Evolutionary conservation across 2,329 filamentous ascomycete species (phyloP).

Genomic region (Clonostachys byssicola): DNA sequence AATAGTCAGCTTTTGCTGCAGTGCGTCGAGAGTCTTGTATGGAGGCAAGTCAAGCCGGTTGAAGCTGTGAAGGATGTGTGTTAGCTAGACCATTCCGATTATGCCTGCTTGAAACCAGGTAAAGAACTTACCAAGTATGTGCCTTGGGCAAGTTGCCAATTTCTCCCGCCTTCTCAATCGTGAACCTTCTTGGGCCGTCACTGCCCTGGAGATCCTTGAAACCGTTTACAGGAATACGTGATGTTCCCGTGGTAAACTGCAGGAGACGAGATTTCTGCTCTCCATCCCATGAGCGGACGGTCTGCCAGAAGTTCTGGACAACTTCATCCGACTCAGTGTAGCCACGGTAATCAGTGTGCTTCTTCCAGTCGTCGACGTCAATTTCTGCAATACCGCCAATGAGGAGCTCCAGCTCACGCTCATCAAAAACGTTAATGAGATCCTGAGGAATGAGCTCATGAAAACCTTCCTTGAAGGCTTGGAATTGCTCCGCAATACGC

Average conservation of each 20-base stretch:
- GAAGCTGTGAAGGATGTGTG: slow-evolving; percentile 58
- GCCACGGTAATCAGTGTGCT: slow-evolving; percentile 97
- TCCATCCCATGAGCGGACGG: slow-evolving; percentile 92
- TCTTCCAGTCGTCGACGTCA: slow-evolving; percentile 99
- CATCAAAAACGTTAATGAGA: slow-evolving; percentile 96
- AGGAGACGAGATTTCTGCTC: slow-evolving; percentile 96
- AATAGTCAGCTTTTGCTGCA: slow-evolving; percentile 89
- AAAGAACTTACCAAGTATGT: slow-evolving; percentile 82
- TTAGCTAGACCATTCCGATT: slow-evolving; percentile 10
- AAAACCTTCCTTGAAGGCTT: slow-evolving; percentile 95
- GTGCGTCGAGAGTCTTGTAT: slow-evolving; percentile 82
- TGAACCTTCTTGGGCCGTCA: slow-evolving; percentile 91
- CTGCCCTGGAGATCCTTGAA: slow-evolving; percentile 99
- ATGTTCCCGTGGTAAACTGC: slow-evolving; percentile 96
- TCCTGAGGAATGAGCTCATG: slow-evolving; percentile 96
- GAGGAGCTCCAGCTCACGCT: slow-evolving; percentile 91
- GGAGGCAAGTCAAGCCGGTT: slow-evolving; percentile 93
- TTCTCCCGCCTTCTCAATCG: slow-evolving; percentile 96
- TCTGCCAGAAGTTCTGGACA: slow-evolving; percentile 98
- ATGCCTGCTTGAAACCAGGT: slow-evolving; percentile 1
- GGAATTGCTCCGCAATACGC: slow-evolving; percentile 96
- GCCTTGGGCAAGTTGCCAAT: slow-evolving; percentile 88
- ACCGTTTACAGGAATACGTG: slow-evolving; percentile 95
- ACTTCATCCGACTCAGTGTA: slow-evolving; percentile 98
- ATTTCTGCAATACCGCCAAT: slow-evolving; percentile 99